phyloP scores from a whole-genome alignment of 805 yeast species.

The Kluyveromyces starmeri region DNA sequence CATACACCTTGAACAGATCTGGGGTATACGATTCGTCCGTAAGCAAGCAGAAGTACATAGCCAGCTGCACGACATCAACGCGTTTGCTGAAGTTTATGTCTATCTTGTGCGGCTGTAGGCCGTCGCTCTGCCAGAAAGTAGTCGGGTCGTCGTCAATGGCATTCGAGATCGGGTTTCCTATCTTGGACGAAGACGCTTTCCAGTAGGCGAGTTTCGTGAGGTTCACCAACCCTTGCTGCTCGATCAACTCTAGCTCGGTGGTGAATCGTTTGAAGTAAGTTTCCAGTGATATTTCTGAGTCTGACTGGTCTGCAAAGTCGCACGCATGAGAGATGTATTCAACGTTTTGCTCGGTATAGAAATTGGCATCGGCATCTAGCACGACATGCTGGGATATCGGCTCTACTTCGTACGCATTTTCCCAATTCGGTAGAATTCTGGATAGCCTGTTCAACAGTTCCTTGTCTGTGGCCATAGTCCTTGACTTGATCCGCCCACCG shows the following conservation, averaged over 20 bases:
- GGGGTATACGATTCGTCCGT: slow-evolving; percentile 94
- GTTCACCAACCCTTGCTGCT: slow-evolving; percentile 48
- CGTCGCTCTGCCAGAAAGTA: slow-evolving; percentile 92
- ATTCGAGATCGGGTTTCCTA: slow-evolving; percentile 62
- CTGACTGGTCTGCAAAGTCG: slow-evolving; percentile 12
- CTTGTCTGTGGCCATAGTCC: not conserved
- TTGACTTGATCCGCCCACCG: too few relatives aligned
- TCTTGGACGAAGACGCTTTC: slow-evolving; percentile 70
- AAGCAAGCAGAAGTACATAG: slow-evolving; percentile 59
- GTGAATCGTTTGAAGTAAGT: slow-evolving; percentile 11
- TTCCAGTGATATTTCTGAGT: slow-evolving; percentile 15
- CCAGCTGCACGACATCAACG: slow-evolving; percentile 58
- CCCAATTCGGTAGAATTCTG: slow-evolving; percentile 2
- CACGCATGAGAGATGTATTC: slow-evolving; percentile 14
- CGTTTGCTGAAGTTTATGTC: slow-evolving; percentile 73
- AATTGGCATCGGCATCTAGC: slow-evolving; percentile 13
- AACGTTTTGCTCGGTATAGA: slow-evolving; percentile 7
- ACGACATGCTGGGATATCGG: slow-evolving; percentile 10
- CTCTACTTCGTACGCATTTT: slow-evolving; percentile 1
- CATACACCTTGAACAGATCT: slow-evolving; percentile 23
- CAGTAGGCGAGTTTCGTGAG: slow-evolving; percentile 76
- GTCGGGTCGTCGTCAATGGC: slow-evolving; percentile 65
- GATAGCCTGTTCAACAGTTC: slow-evolving; percentile 1
- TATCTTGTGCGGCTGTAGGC: slow-evolving; percentile 75
- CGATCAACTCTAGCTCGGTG: slow-evolving; percentile 19